These are phyloP conservation scores for Oryza nivara DNA, from an alignment of 176 grass and related monocot genomes.

Conservation along the genomic window DNA sequence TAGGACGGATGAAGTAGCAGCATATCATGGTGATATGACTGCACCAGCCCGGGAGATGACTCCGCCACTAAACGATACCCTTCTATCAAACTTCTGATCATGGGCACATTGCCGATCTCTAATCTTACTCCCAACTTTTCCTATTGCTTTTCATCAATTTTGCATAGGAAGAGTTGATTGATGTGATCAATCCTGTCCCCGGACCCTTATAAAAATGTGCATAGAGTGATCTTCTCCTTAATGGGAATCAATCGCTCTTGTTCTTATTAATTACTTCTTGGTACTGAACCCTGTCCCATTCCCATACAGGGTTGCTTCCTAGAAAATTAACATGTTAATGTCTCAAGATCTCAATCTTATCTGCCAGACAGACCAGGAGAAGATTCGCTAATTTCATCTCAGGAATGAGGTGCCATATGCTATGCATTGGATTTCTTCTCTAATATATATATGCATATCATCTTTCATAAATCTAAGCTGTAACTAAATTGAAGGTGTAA, in stretches of 20 bases:
- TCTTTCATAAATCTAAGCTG: neutral
- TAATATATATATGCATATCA: neutral
- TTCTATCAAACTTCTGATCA: neutral
- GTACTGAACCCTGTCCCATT: neutral
- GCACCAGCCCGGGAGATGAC: too few relatives aligned
- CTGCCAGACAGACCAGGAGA: neutral
- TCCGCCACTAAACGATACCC: too few relatives aligned
- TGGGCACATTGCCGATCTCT: slow-evolving; percentile 19
- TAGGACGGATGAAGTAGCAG: too few relatives aligned
- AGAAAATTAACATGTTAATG: neutral
- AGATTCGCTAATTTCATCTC: slow-evolving; percentile 33
- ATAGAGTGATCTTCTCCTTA: slow-evolving; percentile 31
- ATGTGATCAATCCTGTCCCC: slow-evolving; percentile 31
- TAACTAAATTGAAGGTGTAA: too few relatives aligned
- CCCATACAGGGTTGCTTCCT: slow-evolving; percentile 45
- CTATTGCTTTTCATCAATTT: slow-evolving; percentile 13
- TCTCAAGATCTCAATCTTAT: neutral
- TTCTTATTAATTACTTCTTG: slow-evolving; percentile 11
- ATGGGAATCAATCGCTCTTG: slow-evolving; percentile 21
- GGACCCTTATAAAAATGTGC: neutral
- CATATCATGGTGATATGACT: too few relatives aligned
- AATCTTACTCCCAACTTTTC: neutral
- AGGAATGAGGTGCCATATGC: slow-evolving; percentile 9
- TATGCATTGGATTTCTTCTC: slow-evolving; percentile 24
- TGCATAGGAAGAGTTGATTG: slow-evolving; percentile 38